phyloP scores from a whole-genome alignment of 495 filamentous ascomycete genomes.

The Aspergillus ostianus region DNA sequence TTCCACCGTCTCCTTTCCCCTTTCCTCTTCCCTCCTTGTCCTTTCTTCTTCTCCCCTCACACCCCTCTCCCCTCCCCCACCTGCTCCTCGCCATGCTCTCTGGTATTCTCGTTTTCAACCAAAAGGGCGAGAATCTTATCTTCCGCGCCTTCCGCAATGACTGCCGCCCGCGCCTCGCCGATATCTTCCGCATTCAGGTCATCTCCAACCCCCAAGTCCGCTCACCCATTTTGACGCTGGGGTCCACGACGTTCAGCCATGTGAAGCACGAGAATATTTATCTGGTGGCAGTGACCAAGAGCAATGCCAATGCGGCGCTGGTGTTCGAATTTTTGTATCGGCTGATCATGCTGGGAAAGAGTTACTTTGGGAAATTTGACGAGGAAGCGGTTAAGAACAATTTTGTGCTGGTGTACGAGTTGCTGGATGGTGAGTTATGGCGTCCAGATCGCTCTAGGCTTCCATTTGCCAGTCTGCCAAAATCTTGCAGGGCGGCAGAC shows the following conservation, averaged over 20 bases:
- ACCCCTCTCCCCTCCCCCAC: slow-evolving; percentile 6
- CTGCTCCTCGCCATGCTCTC: slow-evolving; percentile 71
- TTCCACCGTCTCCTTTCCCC: slow-evolving; percentile 3
- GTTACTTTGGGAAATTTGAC: slow-evolving; percentile 98
- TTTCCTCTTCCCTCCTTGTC: slow-evolving; percentile 23
- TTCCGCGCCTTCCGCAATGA: slow-evolving; percentile 98
- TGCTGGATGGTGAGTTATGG: slow-evolving; percentile 75
- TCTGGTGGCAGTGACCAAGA: slow-evolving; percentile 95
- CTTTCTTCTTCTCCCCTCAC: slow-evolving; percentile 20
- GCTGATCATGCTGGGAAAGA: slow-evolving; percentile 82
- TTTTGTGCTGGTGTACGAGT: slow-evolving; percentile 97
- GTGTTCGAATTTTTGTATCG: slow-evolving; percentile 98
- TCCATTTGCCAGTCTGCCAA: not conserved
- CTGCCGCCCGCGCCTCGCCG: slow-evolving; percentile 92
- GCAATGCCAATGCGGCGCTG: slow-evolving; percentile 98
- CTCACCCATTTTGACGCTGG: slow-evolving; percentile 94
- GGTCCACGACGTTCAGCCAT: slow-evolving; percentile 98
- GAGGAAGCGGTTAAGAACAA: slow-evolving; percentile 99
- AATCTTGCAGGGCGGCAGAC: not conserved
- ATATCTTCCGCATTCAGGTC: slow-evolving; percentile 99
- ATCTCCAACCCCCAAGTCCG: slow-evolving; percentile 98
- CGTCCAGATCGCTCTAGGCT: not conserved
- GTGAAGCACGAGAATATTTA: slow-evolving; percentile 99
- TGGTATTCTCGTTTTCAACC: slow-evolving; percentile 96
- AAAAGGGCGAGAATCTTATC: slow-evolving; percentile 99